A percentile compares a stretch with the other conserved stretches of the same genome.
phyloP scores from a whole-genome alignment of 495 filamentous ascomycete species.

The Talaromyces adpressus region DNA sequence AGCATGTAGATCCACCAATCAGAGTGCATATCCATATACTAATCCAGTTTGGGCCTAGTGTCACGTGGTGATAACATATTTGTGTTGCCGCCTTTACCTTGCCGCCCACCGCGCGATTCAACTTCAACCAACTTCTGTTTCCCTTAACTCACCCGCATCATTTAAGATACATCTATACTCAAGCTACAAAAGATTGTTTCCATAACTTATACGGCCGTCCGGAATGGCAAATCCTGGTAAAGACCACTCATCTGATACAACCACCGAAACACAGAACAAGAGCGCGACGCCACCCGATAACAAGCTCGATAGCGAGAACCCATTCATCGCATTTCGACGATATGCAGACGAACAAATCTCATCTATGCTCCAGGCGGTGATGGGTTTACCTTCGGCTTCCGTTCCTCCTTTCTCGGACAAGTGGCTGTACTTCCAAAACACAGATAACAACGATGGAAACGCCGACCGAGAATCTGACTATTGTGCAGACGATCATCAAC shows the following conservation, averaged over 20 bases:
- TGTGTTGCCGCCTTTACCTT: too few relatives aligned
- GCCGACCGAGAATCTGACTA: conserved; percentile 10
- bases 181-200: too few relatives aligned
- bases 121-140: too few relatives aligned
- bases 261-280: neutral
- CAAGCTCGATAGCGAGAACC: conserved; percentile 34
- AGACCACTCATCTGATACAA: neutral
- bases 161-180: too few relatives aligned
- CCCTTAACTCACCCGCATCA: too few relatives aligned
- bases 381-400: conserved; percentile 36
- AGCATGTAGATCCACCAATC: too few relatives aligned
- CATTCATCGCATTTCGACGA: conserved; percentile 53
- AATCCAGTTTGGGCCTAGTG: too few relatives aligned
- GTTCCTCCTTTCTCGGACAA: conserved; percentile 21
- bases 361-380: conserved; percentile 45
- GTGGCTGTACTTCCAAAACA: conserved; percentile 31
- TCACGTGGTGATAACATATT: too few relatives aligned
- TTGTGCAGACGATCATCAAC: neutral
- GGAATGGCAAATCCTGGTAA: conserved; percentile 1
- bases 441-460: conserved; percentile 18
- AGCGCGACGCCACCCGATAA: neutral
- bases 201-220: too few relatives aligned
- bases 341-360: conserved; percentile 54
- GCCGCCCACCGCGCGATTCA: too few relatives aligned
- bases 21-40: too few relatives aligned